These are phyloP conservation scores for Poteriospumella lacustris DNA, from an alignment of 108 stramenopile genomes.

Conservation along the genomic window DNA sequence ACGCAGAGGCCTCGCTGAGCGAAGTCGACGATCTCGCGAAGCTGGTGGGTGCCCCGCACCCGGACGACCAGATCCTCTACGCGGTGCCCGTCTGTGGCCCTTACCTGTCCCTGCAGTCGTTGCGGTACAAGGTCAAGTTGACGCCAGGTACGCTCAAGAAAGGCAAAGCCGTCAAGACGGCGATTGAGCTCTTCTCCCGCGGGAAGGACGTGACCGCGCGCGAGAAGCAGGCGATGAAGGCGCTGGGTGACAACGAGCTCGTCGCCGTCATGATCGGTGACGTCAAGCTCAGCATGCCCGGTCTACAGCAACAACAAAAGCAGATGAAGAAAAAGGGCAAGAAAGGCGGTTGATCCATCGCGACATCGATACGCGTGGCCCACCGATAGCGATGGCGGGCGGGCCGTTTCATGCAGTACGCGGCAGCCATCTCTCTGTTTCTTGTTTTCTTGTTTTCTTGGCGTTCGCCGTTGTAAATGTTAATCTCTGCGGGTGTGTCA, in stretches of 20 bases:
- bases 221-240: slow-evolving; percentile 44
- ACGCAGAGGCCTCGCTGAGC: slow-evolving; percentile 69
- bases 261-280: slow-evolving; percentile 50
- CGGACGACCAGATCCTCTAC: slow-evolving; percentile 71
- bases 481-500: no score
- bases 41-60: slow-evolving; percentile 44
- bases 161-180: slow-evolving; percentile 51
- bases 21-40: slow-evolving; percentile 71
- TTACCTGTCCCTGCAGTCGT: slow-evolving; percentile 73
- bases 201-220: slow-evolving; percentile 13
- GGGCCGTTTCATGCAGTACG: no score
- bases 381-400: no score
- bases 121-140: slow-evolving; percentile 65
- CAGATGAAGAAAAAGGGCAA: slow-evolving; percentile 26
- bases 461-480: no score
- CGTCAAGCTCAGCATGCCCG: slow-evolving; percentile 39
- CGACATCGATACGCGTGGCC: no score
- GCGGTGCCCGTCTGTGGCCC: slow-evolving; percentile 89
- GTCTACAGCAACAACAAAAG: slow-evolving; percentile 31
- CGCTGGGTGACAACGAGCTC: slow-evolving; percentile 45
- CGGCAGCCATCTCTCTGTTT: no score
- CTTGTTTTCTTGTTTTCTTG: no score
- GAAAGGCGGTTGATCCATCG: no score
- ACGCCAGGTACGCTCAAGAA: slow-evolving; percentile 53
- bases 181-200: slow-evolving; percentile 41